Evolutionary conservation across 2,329 filamentous ascomycete genomes (phyloP).

Genomic region (Aspergillus sp.): DNA sequence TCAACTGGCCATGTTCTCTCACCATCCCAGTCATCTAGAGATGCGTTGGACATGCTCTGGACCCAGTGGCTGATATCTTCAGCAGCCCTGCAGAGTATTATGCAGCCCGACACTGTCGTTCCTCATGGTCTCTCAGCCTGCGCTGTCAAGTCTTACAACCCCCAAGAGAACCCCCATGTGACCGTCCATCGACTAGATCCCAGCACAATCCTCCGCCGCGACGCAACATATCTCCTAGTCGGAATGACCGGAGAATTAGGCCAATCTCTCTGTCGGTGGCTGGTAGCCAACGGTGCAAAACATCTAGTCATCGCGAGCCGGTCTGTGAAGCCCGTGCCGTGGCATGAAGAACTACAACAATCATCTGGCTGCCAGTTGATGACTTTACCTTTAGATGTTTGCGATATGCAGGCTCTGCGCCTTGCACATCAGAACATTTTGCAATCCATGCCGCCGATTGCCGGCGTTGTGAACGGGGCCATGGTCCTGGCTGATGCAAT

Average conservation of each 20-base stretch:
- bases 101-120: no score
- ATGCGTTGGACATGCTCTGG: no score
- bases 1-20: no score
- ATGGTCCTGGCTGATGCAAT: constrained; percentile 24
- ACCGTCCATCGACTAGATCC: no score
- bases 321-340: not conserved
- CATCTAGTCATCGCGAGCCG: not conserved
- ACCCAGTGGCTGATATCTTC: no score
- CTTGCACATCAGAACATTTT: not conserved
- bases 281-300: not conserved
- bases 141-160: no score
- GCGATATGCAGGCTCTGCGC: not conserved
- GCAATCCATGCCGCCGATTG: constrained; percentile 23
- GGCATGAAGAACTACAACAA: not conserved
- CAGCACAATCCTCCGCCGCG: no score
- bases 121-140: no score
- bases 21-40: no score
- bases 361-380: not conserved
- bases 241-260: not conserved
- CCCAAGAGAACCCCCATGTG: no score
- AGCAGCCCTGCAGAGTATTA: no score
- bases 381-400: not conserved
- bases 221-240: not conserved
- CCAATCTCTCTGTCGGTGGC: not conserved
- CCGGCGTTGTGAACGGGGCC: constrained; percentile 28